A percentile compares a stretch with the other conserved stretches of the same genome.
Evolutionary conservation across 805 yeast species (phyloP).

Genomic region (Teunomyces barrocoloradensis): DNA sequence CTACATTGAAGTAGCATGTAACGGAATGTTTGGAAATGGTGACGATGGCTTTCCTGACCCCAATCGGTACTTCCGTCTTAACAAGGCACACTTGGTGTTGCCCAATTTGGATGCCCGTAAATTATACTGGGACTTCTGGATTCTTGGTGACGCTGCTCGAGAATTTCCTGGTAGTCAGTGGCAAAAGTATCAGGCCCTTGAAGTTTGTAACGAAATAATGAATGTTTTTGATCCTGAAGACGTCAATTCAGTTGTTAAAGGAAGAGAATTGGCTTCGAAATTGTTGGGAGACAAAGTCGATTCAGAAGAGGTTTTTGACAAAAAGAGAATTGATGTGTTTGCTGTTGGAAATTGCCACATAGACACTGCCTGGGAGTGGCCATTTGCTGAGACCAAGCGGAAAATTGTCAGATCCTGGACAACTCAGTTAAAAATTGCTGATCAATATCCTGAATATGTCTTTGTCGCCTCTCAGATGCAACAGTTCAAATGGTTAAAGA

Average conservation of each 20-base stretch:
- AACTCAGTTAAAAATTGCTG: conserved; percentile 80
- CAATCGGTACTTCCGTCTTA: conserved; percentile 66
- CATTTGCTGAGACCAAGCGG: conserved; percentile 94
- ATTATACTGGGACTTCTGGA: conserved; percentile 78
- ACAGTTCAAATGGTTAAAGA: conserved; percentile 87
- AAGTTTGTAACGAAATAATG: conserved; percentile 79
- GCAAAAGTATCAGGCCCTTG: conserved; percentile 82
- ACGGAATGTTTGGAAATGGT: conserved; percentile 85
- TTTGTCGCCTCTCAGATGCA: conserved; percentile 97
- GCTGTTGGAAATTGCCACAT: conserved; percentile 95
- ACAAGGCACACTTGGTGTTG: conserved; percentile 71
- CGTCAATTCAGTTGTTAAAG: conserved; percentile 50
- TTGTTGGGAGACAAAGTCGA: conserved; percentile 68
- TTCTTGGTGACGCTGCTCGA: conserved; percentile 86
- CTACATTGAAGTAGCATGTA: conserved; percentile 87
- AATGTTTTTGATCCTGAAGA: conserved; percentile 75
- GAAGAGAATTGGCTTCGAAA: conserved; percentile 63
- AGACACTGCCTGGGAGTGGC: conserved; percentile 99
- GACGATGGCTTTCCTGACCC: conserved; percentile 69
- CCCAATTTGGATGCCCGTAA: conserved; percentile 82
- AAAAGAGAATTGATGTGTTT: conserved; percentile 54
- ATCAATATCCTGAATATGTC: conserved; percentile 85
- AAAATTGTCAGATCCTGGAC: conserved; percentile 96
- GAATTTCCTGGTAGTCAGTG: conserved; percentile 73
- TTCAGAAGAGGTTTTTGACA: conserved; percentile 57